Percentiles rank a stretch among this genome's conserved stretches.
These are phyloP conservation scores for Aspergillus sp. DNA, from an alignment of 2,329 filamentous ascomycete genomes.

Conservation along the genomic window DNA sequence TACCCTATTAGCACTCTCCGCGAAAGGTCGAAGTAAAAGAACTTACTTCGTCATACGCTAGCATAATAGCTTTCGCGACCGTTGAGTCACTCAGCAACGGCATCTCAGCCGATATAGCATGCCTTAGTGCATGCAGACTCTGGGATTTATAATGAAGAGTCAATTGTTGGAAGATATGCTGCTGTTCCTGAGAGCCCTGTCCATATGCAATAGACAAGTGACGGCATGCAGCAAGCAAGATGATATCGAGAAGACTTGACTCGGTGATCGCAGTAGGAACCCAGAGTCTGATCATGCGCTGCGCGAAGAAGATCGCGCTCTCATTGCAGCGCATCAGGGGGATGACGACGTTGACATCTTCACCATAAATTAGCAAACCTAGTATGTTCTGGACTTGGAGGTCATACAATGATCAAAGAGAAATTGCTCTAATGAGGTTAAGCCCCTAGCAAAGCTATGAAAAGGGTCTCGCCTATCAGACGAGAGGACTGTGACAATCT, in stretches of 20 bases:
- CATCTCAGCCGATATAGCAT: conserved; percentile 7
- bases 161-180: neutral
- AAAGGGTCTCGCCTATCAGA: conserved; percentile 21
- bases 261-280: conserved; percentile 18
- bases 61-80: conserved; percentile 22
- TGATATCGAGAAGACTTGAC: conserved; percentile 15
- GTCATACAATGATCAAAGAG: conserved; percentile 26
- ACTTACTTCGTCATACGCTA: conserved; percentile 25
- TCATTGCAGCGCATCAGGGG: conserved; percentile 14
- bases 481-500: neutral
- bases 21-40: too few species aligned
- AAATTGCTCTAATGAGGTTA: conserved; percentile 17
- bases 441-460: conserved; percentile 11
- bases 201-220: conserved; percentile 15
- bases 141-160: conserved; percentile 11
- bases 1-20: neutral
- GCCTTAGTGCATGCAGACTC: conserved; percentile 5
- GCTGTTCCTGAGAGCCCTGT: neutral
- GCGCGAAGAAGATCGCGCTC: neutral
- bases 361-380: neutral
- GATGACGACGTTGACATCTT: conserved; percentile 6
- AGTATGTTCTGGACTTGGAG: neutral
- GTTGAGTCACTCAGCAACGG: conserved; percentile 19
- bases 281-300: conserved; percentile 10
- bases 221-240: conserved; percentile 20